Base-by-base conservation (phyloP, 2,329 filamentous ascomycete species). In the Emericellopsis cladophorae region DNA sequence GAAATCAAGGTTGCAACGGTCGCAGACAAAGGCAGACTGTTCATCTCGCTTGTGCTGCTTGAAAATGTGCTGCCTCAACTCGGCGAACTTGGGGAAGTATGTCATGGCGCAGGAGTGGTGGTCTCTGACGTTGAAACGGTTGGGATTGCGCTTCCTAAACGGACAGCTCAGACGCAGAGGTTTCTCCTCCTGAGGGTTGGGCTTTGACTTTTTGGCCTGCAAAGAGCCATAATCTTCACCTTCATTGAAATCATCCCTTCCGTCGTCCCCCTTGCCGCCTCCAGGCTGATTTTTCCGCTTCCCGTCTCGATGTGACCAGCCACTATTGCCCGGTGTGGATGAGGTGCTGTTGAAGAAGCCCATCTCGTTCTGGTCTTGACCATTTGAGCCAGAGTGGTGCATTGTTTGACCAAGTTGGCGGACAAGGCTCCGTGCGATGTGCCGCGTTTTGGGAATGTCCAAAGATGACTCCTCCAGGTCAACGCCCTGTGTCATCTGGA, bases 121-220 rank as follows among this genome's bases (percentile, higher is more conserved):
- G 35, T 68, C 65, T 4, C 65, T 55, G 35, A 68, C 60, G 31
- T 68, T 68, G 47, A 68, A 68, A 2, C 64, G 58, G 29, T 55
- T 53, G 1, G 65, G 63, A 34, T 68, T 67, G 11, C 65, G 55
- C 47, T 65, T 66, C 26, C 65, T 54, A 33, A 61, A 68, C 1
- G 65, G 65, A 42, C 65, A 68, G 40, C 63, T 65, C 5, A 64
- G 46, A 2, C 61, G 56, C 4, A 64, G 49, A 35, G 60, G 61
- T 39, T 61, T 60, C 1, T 64, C 60, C 0, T 62, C 61, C 21
- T 31, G 48, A 52, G 0, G 56, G 53, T 21, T 55, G 57, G 54
- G 54, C 10, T 55, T 51, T 0, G 50, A 33, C 14, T 58, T 51
- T 42, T 64, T 64, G 7, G 46, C 43, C 0, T 54, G 52, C 0